Evolutionary conservation across 108 stramenopile species (phyloP), one percentile per base, ranked within the genome.

Genomic region (Pseudonitzschia delicatissima): DNA sequence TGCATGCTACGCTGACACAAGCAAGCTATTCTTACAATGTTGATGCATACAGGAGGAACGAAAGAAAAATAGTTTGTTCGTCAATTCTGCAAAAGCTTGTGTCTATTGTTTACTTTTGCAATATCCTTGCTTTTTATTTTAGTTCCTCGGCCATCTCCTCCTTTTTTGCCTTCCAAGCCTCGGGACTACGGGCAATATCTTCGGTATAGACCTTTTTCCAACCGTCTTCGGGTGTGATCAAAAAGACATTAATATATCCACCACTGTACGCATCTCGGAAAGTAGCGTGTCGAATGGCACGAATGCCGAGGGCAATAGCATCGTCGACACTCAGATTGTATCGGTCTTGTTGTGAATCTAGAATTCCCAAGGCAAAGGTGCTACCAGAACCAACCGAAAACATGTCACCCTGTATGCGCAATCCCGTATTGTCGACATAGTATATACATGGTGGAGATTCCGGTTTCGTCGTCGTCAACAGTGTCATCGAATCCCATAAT

Each of bases 271-370:
- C 89, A 77, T 93, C 92, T n/a, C 92, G 82, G 57, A 94, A 82
- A 44, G 93, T 94, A 25, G 93, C 93, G 64, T 94, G 88, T 0
- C 93, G 87, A 45, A 94, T 94, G 2, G 93, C 93, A 64, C 83
- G 86, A 47, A 94, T 89, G 13, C 87, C 93, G 33, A 94, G 77
- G 33, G 82, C 74, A 45, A 94, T 68, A 12, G 93, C 93, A 69
- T 94, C 87, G 25, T 87, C 81, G 33, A 79, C 80, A 13, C 81
- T 78, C 85, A 94, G 76, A 26, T 90, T 76, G 40, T 74, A 67
- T 12, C 77, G 64, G 17, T 65, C 39, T 39, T 60, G 33, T 66
- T 88, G 84, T 21, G 82, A 85, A 64, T 94, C 93, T 33, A 94
- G 76, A 68, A 94, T 86, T 9, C 87, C 93, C 34, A 90, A 61